Base-by-base conservation (phyloP, 2,329 filamentous ascomycete species). In the Aspergillus ruber region DNA sequence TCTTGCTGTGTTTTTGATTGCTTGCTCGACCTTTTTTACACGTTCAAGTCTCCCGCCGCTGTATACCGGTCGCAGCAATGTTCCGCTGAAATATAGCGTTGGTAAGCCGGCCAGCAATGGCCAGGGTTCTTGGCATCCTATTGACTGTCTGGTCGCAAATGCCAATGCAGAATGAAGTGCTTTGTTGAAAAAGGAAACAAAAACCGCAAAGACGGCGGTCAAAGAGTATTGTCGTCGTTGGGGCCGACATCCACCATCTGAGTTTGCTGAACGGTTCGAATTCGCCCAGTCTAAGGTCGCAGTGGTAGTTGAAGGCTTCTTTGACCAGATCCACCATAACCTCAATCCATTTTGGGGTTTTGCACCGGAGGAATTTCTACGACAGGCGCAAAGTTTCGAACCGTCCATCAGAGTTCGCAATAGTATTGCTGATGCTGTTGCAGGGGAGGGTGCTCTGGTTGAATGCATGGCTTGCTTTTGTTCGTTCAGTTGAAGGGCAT, bases 301-400 rank as follows among this genome's bases (percentile, higher is more conserved):
- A 1, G 32, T 76, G 25, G 62, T 78, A 1, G 60, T 78, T 3
- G 75, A 78, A 53, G 70, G 74, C 6, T 35, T 35, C 33, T 72
- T 75, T 53, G 74, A 78, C 48, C 73, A 73, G 50, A 74, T 78
- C 8, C 75, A 78, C 55, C 57, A 73, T 47, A 75, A 78, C 47
- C 43, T 77, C 21, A 64, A 59, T 23, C 74, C 75, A 0, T 77
- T 75, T 52, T 78, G 76, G 75, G 74, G 66, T 5, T 47, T 76
- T 1, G 51, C 66, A 3, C 63, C 75, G 3, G 57, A 59, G 36
- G 58, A 68, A 21, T 68, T 77, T 21, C 69, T 72, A 38, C 32
- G 32, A 15, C 32, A 15, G n/a, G n/a, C 32, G 10, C 13, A 7
- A 4, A 15, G 32, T 6, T 8, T n/a, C n/a, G 55, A 65, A 4